These are phyloP conservation scores for Saccharomycopsis hybrid DNA, from an alignment of 1,139 yeast genomes.

Conservation along the genomic window DNA sequence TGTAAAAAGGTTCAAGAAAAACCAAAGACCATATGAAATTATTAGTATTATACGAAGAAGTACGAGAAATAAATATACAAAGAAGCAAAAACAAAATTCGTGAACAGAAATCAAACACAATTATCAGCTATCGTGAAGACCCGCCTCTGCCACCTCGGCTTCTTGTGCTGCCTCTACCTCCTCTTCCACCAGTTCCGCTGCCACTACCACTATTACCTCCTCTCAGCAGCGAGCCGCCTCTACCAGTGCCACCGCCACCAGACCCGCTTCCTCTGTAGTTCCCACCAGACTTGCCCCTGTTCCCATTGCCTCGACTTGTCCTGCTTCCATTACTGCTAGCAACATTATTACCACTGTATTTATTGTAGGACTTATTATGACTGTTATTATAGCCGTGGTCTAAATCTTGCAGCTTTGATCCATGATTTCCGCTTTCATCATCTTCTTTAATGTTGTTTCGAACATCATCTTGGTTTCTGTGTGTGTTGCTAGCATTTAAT, in stretches of 20 bases:
- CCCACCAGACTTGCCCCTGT: slow-evolving; percentile 1
- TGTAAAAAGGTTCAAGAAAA: too few relatives aligned
- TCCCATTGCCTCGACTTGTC: slow-evolving; percentile 1
- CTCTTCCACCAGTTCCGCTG: slow-evolving; percentile 7
- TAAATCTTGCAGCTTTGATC: too few relatives aligned
- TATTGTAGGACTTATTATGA: not conserved
- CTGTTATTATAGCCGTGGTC: not conserved
- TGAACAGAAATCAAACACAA: too few relatives aligned
- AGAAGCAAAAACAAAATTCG: too few relatives aligned
- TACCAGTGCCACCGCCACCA: not conserved
- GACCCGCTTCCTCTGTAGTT: slow-evolving; percentile 1
- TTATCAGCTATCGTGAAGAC: too few relatives aligned
- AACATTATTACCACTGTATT: not conserved
- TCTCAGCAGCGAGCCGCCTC: not conserved
- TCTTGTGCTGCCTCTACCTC: slow-evolving; percentile 12
- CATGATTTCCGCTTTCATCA: too few relatives aligned
- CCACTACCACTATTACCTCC: slow-evolving; percentile 10
- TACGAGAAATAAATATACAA: too few relatives aligned
- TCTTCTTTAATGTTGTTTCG: too few relatives aligned
- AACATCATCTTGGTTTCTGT: too few relatives aligned
- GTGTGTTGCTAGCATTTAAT: too few relatives aligned
- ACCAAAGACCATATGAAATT: too few relatives aligned
- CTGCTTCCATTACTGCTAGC: not conserved
- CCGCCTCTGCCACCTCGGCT: slow-evolving; percentile 7
- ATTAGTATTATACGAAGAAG: too few relatives aligned